A percentile compares a stretch with the other conserved stretches of the same genome.
phyloP scores from a whole-genome alignment of 805 yeast genomes.

The Ogataea salicorniae region DNA sequence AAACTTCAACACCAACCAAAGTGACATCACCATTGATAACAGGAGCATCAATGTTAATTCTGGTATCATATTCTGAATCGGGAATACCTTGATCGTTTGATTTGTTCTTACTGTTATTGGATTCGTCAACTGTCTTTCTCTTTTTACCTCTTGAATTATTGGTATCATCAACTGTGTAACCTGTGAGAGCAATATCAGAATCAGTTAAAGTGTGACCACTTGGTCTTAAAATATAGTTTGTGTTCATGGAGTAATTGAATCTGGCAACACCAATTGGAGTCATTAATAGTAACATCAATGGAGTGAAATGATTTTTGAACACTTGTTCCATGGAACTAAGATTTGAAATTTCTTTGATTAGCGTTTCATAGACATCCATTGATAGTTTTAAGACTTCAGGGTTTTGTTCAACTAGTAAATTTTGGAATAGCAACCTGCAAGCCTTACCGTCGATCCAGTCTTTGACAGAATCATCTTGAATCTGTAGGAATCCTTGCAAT shows the following conservation, averaged over 20 bases:
- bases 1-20: constrained; percentile 68
- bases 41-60: constrained; percentile 89
- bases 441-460: constrained; percentile 77
- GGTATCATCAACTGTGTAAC: constrained; percentile 21
- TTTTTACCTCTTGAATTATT: constrained; percentile 40
- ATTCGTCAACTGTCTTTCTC: constrained; percentile 32
- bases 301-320: constrained; percentile 52
- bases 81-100: constrained; percentile 39
- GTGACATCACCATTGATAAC: constrained; percentile 87
- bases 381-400: constrained; percentile 63
- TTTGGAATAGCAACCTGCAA: constrained; percentile 77
- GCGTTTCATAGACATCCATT: constrained; percentile 49
- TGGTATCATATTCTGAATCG: constrained; percentile 45
- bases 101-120: constrained; percentile 11
- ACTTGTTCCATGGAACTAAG: constrained; percentile 44
- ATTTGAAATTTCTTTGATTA: constrained; percentile 43
- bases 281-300: constrained; percentile 64
- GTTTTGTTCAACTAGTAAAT: constrained; percentile 85
- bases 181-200: constrained; percentile 24
- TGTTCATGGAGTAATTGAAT: constrained; percentile 79
- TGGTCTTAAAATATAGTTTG: constrained; percentile 69
- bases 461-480: constrained; percentile 41
- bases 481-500: constrained; percentile 62
- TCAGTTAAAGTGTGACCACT: constrained; percentile 49
- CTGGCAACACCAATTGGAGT: constrained; percentile 96